Base-by-base conservation (phyloP, 345 rosid genomes). In the Toxicodendron radicans region DNA sequence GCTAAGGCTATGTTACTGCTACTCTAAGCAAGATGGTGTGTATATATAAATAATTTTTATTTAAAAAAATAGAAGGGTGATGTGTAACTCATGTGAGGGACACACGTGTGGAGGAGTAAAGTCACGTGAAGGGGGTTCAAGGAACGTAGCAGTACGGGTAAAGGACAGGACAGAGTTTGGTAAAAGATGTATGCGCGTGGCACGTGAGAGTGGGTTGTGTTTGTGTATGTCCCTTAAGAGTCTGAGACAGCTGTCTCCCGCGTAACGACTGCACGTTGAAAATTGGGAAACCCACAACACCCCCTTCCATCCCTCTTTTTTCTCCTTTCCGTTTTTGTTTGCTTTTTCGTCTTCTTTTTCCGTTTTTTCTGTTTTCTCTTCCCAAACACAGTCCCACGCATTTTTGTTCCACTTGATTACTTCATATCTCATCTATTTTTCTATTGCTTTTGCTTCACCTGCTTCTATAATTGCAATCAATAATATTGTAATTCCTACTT, bases 221-320 rank as follows among this genome's bases (percentile, higher is more conserved):
- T 1, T 24, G 0, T 32, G 72, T 2, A 20, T 56, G 61, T 58
- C 51, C 32, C 8, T 14, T 41, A 58, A 58, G 53, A 32, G 68
- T 68, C 58, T 64, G 52, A 27, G 17, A 74, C 83, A 80, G 84
- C 84, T 80, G 81, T 80, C 57, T 65, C 70, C 80, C 80, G 76
- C 73, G 76, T 66, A 68, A 27, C 56, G 38, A 27, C 20, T 58
- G 33, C 74, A 58, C 12, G 41, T 58, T 24, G 64, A 70, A 58
- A 43, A 0, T 43, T 16, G 58, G 63, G 10, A 59, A 10, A 58
- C 10, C 33, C 33, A 6, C 20, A 4, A 5, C 13, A 2, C 17
- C 54, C 32, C 24, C 12, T 21, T n/a, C n/a, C n/a, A n/a, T n/a
- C 11, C 58, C 33, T 2, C 71, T 20, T 32, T 56, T 43, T 71